phyloP scores from a whole-genome alignment of 2,329 filamentous ascomycete species.

The Stenocarpella maydis region DNA sequence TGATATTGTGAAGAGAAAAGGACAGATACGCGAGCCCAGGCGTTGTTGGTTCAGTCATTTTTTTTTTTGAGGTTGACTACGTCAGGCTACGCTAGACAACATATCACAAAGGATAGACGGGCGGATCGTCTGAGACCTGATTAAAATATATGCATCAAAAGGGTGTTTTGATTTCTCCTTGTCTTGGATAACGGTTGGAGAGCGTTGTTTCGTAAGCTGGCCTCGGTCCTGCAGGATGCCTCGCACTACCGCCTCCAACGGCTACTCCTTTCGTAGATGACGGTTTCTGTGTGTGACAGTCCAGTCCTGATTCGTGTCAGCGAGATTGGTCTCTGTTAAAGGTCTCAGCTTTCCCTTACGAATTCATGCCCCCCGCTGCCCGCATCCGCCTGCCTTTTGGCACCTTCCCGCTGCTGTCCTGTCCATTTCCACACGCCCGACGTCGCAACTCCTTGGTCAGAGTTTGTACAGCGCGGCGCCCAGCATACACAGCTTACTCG shows the following conservation, averaged over 20 bases:
- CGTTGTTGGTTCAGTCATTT: constrained; percentile 27
- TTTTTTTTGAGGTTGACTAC: constrained; percentile 22
- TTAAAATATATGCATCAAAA: constrained; percentile 21
- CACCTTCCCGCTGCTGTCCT: neutral
- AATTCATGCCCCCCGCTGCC: neutral
- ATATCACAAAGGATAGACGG: constrained; percentile 26
- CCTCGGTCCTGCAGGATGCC: neutral
- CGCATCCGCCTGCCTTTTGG: neutral
- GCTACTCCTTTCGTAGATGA: neutral
- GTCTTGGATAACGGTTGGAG: neutral
- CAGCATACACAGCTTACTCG: neutral
- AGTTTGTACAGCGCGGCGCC: neutral
- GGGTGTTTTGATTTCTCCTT: constrained; percentile 13
- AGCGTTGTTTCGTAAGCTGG: neutral
- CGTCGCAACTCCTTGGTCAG: neutral
- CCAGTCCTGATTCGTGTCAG: constrained; percentile 18
- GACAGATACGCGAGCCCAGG: constrained; percentile 29
- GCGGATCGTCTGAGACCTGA: neutral
- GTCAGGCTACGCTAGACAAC: constrained; percentile 17
- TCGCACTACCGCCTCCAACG: neutral
- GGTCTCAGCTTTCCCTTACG: constrained; percentile 21
- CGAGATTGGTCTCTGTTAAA: neutral
- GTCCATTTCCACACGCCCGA: neutral
- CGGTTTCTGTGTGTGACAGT: neutral
- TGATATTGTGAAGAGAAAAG: constrained; percentile 22